Percentiles rank a stretch among this genome's conserved stretches.
phyloP scores from a whole-genome alignment of 164 flowering plant species.

The Chloranthus sessilifolius region DNA sequence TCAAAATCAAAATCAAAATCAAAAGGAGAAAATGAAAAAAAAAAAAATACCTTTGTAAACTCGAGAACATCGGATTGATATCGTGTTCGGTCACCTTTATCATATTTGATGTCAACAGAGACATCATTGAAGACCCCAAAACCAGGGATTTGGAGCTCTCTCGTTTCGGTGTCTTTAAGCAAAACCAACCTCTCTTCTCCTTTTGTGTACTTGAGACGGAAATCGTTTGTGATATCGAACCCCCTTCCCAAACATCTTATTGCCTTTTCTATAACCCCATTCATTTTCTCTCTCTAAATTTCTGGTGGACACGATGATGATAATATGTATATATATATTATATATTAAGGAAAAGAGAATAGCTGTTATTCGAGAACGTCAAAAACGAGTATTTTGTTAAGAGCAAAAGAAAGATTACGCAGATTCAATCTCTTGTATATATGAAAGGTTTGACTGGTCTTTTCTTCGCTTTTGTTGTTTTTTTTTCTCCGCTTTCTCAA shows the following conservation, averaged over 20 bases:
- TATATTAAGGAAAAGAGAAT: too few species aligned
- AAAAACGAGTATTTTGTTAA: too few species aligned
- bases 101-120: conserved; percentile 65
- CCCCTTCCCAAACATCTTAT: conserved; percentile 73
- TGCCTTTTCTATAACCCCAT: conserved; percentile 36
- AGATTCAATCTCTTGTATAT: too few species aligned
- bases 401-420: too few species aligned
- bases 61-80: conserved; percentile 66
- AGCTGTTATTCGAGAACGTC: too few species aligned
- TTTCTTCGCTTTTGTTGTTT: too few species aligned
- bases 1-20: too few species aligned
- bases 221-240: conserved; percentile 69
- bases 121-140: conserved; percentile 36
- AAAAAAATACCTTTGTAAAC: conserved; percentile 51
- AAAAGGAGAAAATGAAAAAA: too few species aligned
- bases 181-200: conserved; percentile 46
- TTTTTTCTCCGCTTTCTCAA: too few species aligned
- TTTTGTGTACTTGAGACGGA: conserved; percentile 64
- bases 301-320: too few species aligned
- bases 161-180: conserved; percentile 38
- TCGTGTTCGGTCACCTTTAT: conserved; percentile 68
- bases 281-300: conserved; percentile 24
- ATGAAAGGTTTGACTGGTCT: too few species aligned
- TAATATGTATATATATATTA: too few species aligned
- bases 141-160: conserved; percentile 49